Evolutionary conservation across 257 asterid genomes (phyloP).

Genomic region (Oldenlandia corymbosa): DNA sequence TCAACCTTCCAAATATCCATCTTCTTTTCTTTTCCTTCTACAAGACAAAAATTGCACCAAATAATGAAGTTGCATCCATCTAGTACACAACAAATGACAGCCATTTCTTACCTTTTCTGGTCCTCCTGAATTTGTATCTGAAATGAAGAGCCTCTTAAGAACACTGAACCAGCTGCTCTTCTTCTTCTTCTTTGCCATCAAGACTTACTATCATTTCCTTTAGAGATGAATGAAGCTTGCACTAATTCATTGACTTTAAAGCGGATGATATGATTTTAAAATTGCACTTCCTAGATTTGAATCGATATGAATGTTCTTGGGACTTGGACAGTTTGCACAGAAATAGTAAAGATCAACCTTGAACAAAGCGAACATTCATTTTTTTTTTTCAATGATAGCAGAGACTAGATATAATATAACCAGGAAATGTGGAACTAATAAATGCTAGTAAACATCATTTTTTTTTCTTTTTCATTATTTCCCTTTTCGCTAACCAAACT

Average conservation of each 20-base stretch:
- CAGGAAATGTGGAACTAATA: slow-evolving; percentile 4
- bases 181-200: slow-evolving; percentile 67
- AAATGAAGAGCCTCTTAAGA: slow-evolving; percentile 52
- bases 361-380: not conserved
- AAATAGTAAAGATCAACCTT: slow-evolving; percentile 1
- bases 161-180: slow-evolving; percentile 64
- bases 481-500: not conserved
- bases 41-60: not conserved
- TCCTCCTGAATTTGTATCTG: slow-evolving; percentile 55
- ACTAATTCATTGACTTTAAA: slow-evolving; percentile 3
- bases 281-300: slow-evolving; percentile 2
- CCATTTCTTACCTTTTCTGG: slow-evolving; percentile 48
- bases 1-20: slow-evolving; percentile 51
- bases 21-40: slow-evolving; percentile 52
- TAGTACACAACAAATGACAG: not conserved
- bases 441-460: not conserved
- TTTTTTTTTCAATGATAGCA: no score
- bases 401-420: not conserved
- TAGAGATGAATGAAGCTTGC: slow-evolving; percentile 7
- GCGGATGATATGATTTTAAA: not conserved
- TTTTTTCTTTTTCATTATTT: not conserved
- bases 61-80: not conserved
- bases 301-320: not conserved
- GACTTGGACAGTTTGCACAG: slow-evolving; percentile 5
- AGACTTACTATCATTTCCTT: slow-evolving; percentile 10